These are phyloP conservation scores for Penicillium tannophilum DNA, from an alignment of 495 filamentous ascomycete genomes.

Conservation along the genomic window DNA sequence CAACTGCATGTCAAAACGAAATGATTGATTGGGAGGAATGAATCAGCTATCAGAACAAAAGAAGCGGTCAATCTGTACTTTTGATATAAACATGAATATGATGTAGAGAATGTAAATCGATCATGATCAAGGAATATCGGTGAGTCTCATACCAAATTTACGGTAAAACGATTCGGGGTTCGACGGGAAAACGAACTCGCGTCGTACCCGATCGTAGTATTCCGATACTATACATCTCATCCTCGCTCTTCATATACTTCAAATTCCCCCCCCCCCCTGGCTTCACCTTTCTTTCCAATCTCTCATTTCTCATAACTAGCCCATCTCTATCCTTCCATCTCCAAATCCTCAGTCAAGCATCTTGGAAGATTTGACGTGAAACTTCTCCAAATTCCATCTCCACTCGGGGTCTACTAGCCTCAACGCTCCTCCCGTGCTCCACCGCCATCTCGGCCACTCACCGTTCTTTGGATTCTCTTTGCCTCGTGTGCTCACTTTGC, in stretches of 20 bases:
- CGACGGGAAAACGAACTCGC: neutral
- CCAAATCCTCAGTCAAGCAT: no score
- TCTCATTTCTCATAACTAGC: neutral
- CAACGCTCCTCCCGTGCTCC: constrained; percentile 23
- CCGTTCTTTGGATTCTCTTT: constrained; percentile 12
- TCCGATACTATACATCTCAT: neutral
- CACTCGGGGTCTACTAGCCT: constrained; percentile 6
- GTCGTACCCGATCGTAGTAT: neutral
- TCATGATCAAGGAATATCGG: neutral
- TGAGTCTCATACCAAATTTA: neutral
- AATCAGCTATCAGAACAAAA: neutral
- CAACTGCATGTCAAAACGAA: neutral
- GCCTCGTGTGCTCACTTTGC: constrained; percentile 14
- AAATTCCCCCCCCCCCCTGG: neutral
- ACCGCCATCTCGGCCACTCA: constrained; percentile 23
- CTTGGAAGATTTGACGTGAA: no score
- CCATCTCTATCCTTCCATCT: no score
- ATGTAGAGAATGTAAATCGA: neutral
- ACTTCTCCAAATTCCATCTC: no score
- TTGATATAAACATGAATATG: neutral
- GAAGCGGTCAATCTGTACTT: constrained; percentile 1
- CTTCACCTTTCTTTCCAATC: neutral
- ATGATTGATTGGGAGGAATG: neutral
- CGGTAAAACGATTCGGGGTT: neutral
- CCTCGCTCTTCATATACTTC: neutral